A percentile compares a stretch with the other conserved stretches of the same genome.
Evolutionary conservation across 2,329 filamentous ascomycete species (phyloP).

Genomic region (Albophoma yamanashiensis): DNA sequence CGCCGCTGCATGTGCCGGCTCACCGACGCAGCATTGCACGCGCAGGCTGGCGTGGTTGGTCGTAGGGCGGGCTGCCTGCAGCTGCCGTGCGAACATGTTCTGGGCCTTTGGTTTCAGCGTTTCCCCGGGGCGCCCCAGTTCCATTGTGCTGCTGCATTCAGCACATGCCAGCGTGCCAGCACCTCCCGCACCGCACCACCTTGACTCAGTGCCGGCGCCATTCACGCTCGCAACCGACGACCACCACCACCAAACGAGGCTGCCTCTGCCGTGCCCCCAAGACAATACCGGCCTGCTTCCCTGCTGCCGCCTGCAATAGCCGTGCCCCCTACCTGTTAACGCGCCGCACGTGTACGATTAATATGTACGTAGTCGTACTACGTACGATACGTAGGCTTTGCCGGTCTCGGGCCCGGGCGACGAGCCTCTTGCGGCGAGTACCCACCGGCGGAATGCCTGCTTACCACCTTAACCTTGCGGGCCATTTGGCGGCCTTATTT

Average conservation of each 20-base stretch:
- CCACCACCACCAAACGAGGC: too few species aligned
- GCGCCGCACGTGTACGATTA: too few species aligned
- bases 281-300: too few species aligned
- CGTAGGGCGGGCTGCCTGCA: neutral
- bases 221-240: too few species aligned
- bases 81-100: neutral
- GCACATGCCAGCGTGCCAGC: neutral
- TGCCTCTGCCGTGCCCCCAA: too few species aligned
- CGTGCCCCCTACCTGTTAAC: too few species aligned
- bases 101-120: neutral
- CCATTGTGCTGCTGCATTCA: neutral
- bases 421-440: neutral
- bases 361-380: too few species aligned
- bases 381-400: too few species aligned
- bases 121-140: too few species aligned
- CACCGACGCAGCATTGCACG: constrained; percentile 1
- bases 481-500: neutral
- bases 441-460: neutral
- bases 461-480: too few species aligned
- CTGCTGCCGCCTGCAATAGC: too few species aligned
- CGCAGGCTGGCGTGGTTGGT: neutral
- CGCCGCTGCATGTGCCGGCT: neutral
- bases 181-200: neutral
- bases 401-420: constrained; percentile 1
- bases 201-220: neutral